Evolutionary conservation across 129 eudicot species (phyloP).

Genomic region (Escallonia herrerae): DNA sequence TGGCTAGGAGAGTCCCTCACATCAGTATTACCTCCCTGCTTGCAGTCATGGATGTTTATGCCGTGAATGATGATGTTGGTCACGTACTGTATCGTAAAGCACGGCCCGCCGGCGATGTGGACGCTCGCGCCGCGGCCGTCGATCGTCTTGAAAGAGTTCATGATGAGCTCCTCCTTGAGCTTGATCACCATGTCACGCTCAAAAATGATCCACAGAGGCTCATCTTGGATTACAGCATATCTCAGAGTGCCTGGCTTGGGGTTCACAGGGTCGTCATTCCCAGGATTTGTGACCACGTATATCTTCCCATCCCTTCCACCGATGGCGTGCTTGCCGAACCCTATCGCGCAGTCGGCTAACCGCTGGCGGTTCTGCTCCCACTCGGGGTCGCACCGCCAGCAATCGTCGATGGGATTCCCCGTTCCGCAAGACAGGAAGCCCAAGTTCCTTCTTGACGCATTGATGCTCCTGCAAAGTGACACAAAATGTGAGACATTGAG

Average conservation of each 20-base stretch:
- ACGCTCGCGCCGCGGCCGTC: conserved; percentile 79
- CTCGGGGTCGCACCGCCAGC: conserved; percentile 77
- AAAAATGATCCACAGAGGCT: conserved; percentile 82
- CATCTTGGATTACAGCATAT: conserved; percentile 62
- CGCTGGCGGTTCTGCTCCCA: conserved; percentile 69
- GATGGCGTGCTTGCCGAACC: conserved; percentile 72
- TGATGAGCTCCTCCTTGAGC: conserved; percentile 62
- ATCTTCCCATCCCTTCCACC: conserved; percentile 82
- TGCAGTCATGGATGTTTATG: conserved; percentile 73
- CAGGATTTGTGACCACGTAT: conserved; percentile 64
- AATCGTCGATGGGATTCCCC: conserved; percentile 89
- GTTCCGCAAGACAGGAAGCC: conserved; percentile 72
- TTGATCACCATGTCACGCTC: conserved; percentile 68
- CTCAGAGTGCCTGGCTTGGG: conserved; percentile 76
- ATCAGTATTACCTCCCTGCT: conserved; percentile 61
- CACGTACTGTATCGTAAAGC: conserved; percentile 79
- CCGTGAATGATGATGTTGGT: conserved; percentile 84
- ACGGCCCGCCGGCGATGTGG: conserved; percentile 81
- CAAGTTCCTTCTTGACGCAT: conserved; percentile 58
- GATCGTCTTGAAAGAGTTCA: conserved; percentile 85
- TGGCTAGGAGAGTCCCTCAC: conserved; percentile 82
- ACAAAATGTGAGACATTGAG: no score
- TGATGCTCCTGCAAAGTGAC: conserved; percentile 24
- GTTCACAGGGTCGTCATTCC: conserved; percentile 63
- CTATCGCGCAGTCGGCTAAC: conserved; percentile 80